Conservation (phyloP, 2,329 filamentous ascomycete species). For the Rhynchosporium secalis region DNA sequence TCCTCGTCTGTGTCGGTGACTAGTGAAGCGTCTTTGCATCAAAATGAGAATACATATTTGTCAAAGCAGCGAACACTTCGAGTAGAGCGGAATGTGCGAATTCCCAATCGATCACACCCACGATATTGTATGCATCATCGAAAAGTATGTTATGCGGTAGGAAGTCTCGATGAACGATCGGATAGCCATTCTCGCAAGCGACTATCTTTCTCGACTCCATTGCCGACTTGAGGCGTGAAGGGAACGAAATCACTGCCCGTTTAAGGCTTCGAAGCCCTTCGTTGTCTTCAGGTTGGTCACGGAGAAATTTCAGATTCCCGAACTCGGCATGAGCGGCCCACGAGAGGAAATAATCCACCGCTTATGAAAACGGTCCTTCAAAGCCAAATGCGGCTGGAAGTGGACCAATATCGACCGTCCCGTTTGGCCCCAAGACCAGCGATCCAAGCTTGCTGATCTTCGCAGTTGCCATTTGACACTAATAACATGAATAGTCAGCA, state of each 20-base stretch:
- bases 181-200: not conserved
- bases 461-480: not conserved
- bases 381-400: not conserved
- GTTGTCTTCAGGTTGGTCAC: not conserved
- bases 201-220: not conserved
- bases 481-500: not conserved
- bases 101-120: conserved; percentile 10
- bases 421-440: not conserved
- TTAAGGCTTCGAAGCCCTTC: not conserved
- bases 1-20: not conserved
- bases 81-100: conserved; percentile 7
- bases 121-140: conserved; percentile 2
- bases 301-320: not conserved
- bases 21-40: not conserved
- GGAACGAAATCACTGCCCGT: not conserved
- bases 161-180: conserved; percentile 6
- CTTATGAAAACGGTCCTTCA: not conserved
- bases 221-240: not conserved
- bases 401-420: not conserved
- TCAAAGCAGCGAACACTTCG: conserved; percentile 3
- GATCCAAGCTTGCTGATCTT: not conserved
- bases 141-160: conserved; percentile 3
- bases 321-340: not conserved
- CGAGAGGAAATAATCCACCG: not conserved
- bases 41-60: not conserved